A percentile compares a stretch with the other conserved stretches of the same genome.
These are phyloP conservation scores for Teunomyces panamensis DNA, from an alignment of 805 yeast genomes.

Conservation along the genomic window DNA sequence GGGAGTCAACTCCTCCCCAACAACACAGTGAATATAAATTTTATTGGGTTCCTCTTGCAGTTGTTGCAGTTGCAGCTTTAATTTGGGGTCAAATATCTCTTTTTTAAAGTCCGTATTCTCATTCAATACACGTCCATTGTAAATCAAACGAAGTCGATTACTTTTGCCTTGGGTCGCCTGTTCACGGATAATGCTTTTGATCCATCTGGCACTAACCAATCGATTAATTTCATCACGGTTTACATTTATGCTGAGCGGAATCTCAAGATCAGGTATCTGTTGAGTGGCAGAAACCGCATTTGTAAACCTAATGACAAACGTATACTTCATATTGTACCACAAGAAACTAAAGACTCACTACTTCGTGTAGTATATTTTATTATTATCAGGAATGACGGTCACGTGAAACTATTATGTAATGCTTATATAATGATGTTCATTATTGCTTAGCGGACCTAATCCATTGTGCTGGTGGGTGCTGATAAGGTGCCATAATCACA, in stretches of 20 bases:
- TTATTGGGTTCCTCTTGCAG: slow-evolving; percentile 11
- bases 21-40: slow-evolving; percentile 74
- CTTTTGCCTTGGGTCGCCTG: slow-evolving; percentile 23
- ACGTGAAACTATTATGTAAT: too few relatives aligned
- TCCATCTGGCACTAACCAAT: slow-evolving; percentile 29
- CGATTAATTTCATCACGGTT: slow-evolving; percentile 30
- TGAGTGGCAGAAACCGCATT: slow-evolving; percentile 17
- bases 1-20: slow-evolving; percentile 60
- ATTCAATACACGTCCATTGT: slow-evolving; percentile 64
- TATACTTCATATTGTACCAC: slow-evolving; percentile 4
- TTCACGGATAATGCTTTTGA: slow-evolving; percentile 28
- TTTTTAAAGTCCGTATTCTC: slow-evolving; percentile 52
- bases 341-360: too few relatives aligned
- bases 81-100: slow-evolving; percentile 42
- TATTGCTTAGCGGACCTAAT: too few relatives aligned
- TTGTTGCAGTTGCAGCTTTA: slow-evolving; percentile 12
- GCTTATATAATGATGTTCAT: too few relatives aligned
- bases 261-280: slow-evolving; percentile 23
- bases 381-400: too few relatives aligned
- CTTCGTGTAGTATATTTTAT: too few relatives aligned
- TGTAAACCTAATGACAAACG: slow-evolving; percentile 30
- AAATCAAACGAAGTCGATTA: slow-evolving; percentile 60
- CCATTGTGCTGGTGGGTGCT: too few relatives aligned
- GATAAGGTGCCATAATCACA: too few relatives aligned
- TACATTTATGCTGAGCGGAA: slow-evolving; percentile 27